Base-by-base conservation (phyloP, 2,329 filamentous ascomycete genomes). In the Penicillium sp. region DNA sequence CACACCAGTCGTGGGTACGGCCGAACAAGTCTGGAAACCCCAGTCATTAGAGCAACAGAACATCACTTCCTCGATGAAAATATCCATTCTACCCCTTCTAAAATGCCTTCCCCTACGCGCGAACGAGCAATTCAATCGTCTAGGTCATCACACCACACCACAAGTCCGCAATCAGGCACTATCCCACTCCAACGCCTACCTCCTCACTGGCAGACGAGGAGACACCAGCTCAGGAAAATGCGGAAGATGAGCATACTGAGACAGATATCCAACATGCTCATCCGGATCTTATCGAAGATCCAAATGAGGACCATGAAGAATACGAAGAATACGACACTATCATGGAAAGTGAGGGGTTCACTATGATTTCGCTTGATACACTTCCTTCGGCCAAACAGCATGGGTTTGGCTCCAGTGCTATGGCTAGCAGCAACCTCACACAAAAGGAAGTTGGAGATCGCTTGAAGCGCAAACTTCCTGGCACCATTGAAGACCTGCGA, bases 291-390 rank as follows among this genome's bases (percentile, higher is more conserved):
- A n/a, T 52, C 9, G 34, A 42, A 24, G 57, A 78, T 49, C 73
- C 74, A 27, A 76, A 70, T 4, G 70, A 77, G 27, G 74, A 77
- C 16, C 71, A 78, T 49, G 67, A 69, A 38, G 80, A 81, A 43
- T 81, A 79, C 49, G 67, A 69, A 34, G 80, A 81, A 43, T 81
- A 79, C 56, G 81, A 83, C 63, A 80, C 81, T 1, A 81, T 83
- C 18, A 73, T 83, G 58, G 81, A 83, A 66, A 83, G 81, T 59
- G 81, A 83, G 70, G 81, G 78, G 3, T 83, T 83, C 56, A 83
- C 80, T 54, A 82, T 83, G 79, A 81, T 83, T 44, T 83, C 81
- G 11, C 68, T 83, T 43, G 77, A 81, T 54, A 81, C 81, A 3
- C 67, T 83, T 21, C 79, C 79, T 5, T 83, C 81, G 3, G 72